These are phyloP conservation scores for Teratosphaeria epicoccoides DNA, from an alignment of 2,329 filamentous ascomycete species.

Conservation along the genomic window DNA sequence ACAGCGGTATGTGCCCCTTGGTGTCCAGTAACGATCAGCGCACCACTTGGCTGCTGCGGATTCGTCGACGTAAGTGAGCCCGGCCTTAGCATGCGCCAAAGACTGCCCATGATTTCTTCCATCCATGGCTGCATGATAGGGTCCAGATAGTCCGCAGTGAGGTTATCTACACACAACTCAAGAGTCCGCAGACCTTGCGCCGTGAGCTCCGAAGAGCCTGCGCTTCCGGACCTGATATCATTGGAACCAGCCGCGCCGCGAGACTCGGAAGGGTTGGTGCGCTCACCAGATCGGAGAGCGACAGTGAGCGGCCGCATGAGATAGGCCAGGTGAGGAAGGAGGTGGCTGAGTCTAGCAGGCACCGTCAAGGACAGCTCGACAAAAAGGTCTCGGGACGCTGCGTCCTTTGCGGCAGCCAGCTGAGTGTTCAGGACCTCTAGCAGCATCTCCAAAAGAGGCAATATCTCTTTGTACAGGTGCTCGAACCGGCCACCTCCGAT, in stretches of 20 bases:
- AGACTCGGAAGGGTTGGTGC: conserved; percentile 6
- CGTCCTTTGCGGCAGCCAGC: conserved; percentile 83
- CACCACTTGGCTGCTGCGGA: conserved; percentile 8
- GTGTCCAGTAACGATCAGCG: conserved; percentile 39
- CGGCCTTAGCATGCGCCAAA: conserved; percentile 91
- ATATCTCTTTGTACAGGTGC: conserved; percentile 93
- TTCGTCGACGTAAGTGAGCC: conserved; percentile 62
- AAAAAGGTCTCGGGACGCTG: conserved; percentile 84
- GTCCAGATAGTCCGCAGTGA: conserved; percentile 94
- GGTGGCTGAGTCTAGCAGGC: conserved; percentile 82
- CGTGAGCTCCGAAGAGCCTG: conserved; percentile 56
- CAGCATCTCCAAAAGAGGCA: conserved; percentile 93
- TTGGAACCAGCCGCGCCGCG: conserved; percentile 4
- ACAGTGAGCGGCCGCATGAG: conserved; percentile 97
- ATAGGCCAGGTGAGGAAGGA: conserved; percentile 89
- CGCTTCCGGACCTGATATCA: conserved; percentile 11
- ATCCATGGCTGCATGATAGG: conserved; percentile 99
- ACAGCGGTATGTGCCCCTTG: conserved; percentile 97
- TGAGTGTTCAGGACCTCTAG: conserved; percentile 95
- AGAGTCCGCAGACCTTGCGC: conserved; percentile 87
- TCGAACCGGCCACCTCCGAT: conserved; percentile 97
- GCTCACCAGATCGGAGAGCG: conserved; percentile 65
- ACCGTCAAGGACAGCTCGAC: conserved; percentile 96
- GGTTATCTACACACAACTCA: conserved; percentile 93
- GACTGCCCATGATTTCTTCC: conserved; percentile 92